These are phyloP conservation scores for Citrus medica DNA, from an alignment of 345 rosid genomes.

Conservation along the genomic window DNA sequence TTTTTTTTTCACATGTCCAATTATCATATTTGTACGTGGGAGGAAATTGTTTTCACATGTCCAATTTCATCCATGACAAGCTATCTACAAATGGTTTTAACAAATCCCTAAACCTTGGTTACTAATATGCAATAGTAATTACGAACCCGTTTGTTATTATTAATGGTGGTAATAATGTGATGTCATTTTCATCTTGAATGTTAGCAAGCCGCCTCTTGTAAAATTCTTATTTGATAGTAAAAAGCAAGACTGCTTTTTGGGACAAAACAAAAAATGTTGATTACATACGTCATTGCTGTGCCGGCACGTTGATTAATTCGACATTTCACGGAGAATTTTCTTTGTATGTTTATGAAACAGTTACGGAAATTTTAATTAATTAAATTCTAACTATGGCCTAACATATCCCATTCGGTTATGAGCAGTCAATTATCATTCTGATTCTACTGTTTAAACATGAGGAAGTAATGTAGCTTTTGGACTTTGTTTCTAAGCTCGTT, in stretches of 20 bases:
- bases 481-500: not conserved
- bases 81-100: not conserved
- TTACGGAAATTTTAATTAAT: not conserved
- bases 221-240: not conserved
- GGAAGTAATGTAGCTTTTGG: not conserved
- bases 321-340: not conserved
- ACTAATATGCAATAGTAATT: not conserved
- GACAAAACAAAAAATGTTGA: not conserved
- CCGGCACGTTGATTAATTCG: no score
- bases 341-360: not conserved
- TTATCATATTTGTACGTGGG: no score
- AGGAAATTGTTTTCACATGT: no score
- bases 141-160: not conserved
- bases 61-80: not conserved
- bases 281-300: not conserved
- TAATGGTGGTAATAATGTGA: not conserved
- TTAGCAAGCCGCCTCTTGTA: slow-evolving; percentile 7
- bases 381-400: not conserved
- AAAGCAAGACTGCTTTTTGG: not conserved
- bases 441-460: not conserved
- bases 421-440: not conserved
- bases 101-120: not conserved
- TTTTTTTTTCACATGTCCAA: no score
- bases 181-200: slow-evolving; percentile 4
- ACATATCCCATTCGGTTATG: not conserved